Base-by-base conservation (phyloP, 2,329 filamentous ascomycete genomes). In the Cladosporium cucumerinum region DNA sequence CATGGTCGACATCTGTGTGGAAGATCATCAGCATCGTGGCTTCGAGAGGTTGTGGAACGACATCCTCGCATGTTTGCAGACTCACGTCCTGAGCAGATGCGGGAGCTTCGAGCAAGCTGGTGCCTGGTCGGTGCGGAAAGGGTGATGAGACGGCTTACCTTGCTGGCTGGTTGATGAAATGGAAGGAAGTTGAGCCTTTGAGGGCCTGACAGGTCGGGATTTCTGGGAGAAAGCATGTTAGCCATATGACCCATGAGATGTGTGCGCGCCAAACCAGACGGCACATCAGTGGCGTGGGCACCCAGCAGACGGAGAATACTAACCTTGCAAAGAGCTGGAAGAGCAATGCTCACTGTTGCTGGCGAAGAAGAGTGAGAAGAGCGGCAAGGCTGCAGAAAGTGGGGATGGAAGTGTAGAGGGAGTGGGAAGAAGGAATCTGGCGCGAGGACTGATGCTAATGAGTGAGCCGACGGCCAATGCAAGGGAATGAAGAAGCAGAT, bases 331-430 rank as follows among this genome's bases (percentile, higher is more conserved):
- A 55, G 28, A 28, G 48, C 25, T 26, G 34, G 60, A 62, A 26
- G 36, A 61, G 51, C 34, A 30, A 60, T 39, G 58, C 46, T 61
- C 43, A 61, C 14, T 32, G 49, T 61, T 67, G 59, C 65, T 52
- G 54, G 97, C 96, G 91, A 97, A 97, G 73, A 92, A 78, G 92
- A 92, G 51, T 82, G 93, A 97, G 89, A 23, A 25, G 23, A 39
- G 48, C 48, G 48, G 46, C 59, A 32, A 54, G 59, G 59, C 48
- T 61, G 59, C 97, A 98, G 89, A 97, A 97, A 89, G 98, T 97
- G 88, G 93, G 97, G 89, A 97, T 97, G 84, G 92, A 96, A 90
- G 93, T 93, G 82, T 93, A 93, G 80, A 93, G 97, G 89, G 97
- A 98, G 65, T 62, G 60, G 54, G 48, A 62, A 62, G 61, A 54